Evolutionary conservation across 2,329 filamentous ascomycete species (phyloP), one percentile per base, ranked within the genome.

Genomic region (Cadophora gregata): DNA sequence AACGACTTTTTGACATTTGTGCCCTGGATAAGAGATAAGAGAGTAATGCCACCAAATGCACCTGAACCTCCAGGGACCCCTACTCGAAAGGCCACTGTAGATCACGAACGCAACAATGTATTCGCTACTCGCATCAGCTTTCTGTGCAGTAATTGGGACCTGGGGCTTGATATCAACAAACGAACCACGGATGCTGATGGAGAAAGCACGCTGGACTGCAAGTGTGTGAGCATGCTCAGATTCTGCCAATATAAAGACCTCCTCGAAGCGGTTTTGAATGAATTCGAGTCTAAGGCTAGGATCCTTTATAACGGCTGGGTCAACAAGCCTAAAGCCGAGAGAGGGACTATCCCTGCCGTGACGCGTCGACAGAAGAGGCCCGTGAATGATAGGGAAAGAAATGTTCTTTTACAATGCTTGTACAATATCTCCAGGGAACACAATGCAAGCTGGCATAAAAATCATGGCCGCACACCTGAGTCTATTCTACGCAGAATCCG

Each of bases 311-410:
- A 48, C 12, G 62, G 62, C 14, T 73, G 71, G 71, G 60, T 70
- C 1, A 24, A 64, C 6, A 73, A 73, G 42, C 63, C 66, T 1
- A 68, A 63, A 19, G 70, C 68, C 36, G 69, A 72, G 8, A 59
- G 68, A 33, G 68, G 62, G 0, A 56, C 69, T 14, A 42, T 73
- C 31, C 72, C 72, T n/a, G 48, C 63, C 19, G 59, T 25, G 25
- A 72, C 63, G 16, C 47, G 67, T 10, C 24, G 66, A 4, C 60
- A 60, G 19, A 66, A 62, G 16, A 63, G 51, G 8, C 69, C 62
- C 25, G 60, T 70, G 7, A 70, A 63, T 24, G 29, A 47, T 0
- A 21, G 31, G 1, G 68, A 72, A 31, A 55, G 67, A 24, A 27
- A 25, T 5, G 21, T 61, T 59, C 59, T 72, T 12, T 48, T 67